Evolutionary conservation across 2,329 filamentous ascomycete genomes (phyloP), one percentile per base, ranked within the genome.

Genomic region (Calonectria naviculata): DNA sequence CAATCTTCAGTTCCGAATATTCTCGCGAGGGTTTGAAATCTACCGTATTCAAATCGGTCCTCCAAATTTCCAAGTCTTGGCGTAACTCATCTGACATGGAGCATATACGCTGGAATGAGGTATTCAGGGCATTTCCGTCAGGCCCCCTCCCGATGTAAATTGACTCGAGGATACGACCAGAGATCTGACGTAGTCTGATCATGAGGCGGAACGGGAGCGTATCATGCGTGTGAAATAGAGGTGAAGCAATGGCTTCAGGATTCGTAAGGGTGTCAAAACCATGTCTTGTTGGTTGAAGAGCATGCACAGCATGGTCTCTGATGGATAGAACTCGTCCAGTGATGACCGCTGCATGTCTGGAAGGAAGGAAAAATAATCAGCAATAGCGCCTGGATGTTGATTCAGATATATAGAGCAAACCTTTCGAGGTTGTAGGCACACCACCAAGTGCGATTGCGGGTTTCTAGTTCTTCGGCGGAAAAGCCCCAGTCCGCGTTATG

Each of bases 371-470:
- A 12, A 8, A 8, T 68, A 4, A 68, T 46, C 2, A 24, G 28
- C 10, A 29, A 8, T 21, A 3, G n/a, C n/a, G 4, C 6, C 19
- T 24, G 15, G 24, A n/a, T n/a, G n/a, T 44, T 5, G 6, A 34
- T 10, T 12, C 12, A 5, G 9, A 24, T 26, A 5, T 38, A 3
- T 5, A 17, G 9, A 24, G 54, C 66, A 15, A 38, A 68, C 13
- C 75, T 73, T 54, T 78, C 76, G 8, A 78, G 26, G 21, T 65
- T 73, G 31, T 78, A 78, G 4, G 74, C 56, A 31, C 73, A 76
- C 76, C 77, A 78, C 77, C 75, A 78, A 0, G 75, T 76, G 5
- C 76, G 69, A 17, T 73, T 76, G 3, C 77, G 74, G 7, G 71
- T 65, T 38, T 78, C 77, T 5, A 72, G 41, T 12, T 78, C 77